These are phyloP conservation scores for Eutypa lata DNA, from an alignment of 2,329 filamentous ascomycete genomes.

Conservation along the genomic window DNA sequence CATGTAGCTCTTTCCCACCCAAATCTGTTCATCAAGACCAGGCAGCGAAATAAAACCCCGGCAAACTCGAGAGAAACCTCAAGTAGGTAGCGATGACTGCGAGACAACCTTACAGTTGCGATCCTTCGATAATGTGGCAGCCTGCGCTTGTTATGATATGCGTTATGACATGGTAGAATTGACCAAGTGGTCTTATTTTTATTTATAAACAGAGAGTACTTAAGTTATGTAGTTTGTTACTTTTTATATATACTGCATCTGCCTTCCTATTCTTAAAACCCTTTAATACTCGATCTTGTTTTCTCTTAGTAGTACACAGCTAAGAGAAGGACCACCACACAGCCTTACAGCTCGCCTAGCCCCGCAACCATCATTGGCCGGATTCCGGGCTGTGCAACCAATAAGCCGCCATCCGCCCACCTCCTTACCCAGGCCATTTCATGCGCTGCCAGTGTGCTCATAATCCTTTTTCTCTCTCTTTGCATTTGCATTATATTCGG, in stretches of 20 bases:
- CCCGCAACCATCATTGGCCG: constrained; percentile 1
- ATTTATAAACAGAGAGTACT: too few species aligned
- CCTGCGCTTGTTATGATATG: background rate
- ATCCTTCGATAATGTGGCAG: background rate
- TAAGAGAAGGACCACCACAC: too few species aligned
- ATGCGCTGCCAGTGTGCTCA: background rate
- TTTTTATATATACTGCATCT: too few species aligned
- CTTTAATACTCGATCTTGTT: too few species aligned
- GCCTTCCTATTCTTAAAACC: too few species aligned
- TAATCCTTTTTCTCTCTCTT: background rate
- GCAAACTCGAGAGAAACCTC: background rate
- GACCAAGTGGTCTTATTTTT: too few species aligned
- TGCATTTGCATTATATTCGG: background rate
- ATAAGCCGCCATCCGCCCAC: background rate
- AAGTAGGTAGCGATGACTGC: background rate
- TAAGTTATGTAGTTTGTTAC: too few species aligned
- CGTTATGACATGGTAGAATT: too few species aligned
- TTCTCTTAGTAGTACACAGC: too few species aligned
- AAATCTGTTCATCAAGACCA: background rate
- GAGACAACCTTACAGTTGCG: background rate
- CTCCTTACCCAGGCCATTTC: too few species aligned
- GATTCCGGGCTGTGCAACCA: background rate
- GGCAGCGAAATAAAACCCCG: background rate
- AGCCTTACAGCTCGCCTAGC: background rate
- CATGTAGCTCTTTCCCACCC: too few species aligned